Percentiles rank a stretch among this genome's conserved stretches.
These are phyloP conservation scores for Oryza punctata DNA, from an alignment of 176 grass and related monocot species.

Conservation along the genomic window DNA sequence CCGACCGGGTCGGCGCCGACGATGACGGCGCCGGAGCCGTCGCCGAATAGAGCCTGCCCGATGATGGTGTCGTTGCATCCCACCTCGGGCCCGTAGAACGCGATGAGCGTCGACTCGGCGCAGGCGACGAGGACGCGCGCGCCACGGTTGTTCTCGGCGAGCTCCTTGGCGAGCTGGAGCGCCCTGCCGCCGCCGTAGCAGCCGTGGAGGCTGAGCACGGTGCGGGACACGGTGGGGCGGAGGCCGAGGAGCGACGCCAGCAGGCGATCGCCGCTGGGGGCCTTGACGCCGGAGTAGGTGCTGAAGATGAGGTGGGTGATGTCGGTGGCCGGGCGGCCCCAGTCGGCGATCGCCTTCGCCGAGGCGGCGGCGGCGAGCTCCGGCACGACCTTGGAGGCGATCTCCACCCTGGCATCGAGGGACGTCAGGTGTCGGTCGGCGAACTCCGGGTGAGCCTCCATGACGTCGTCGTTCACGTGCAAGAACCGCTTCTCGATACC, in stretches of 20 bases:
- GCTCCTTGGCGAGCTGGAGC: conserved; percentile 65
- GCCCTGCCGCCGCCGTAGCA: conserved; percentile 37
- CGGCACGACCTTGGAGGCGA: conserved; percentile 28
- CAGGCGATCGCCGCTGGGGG: conserved; percentile 34
- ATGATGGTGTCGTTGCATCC: conserved; percentile 41
- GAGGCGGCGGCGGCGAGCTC: conserved; percentile 44
- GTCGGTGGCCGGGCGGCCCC: conserved; percentile 47
- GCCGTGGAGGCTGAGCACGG: conserved; percentile 28
- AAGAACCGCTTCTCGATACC: conserved; percentile 42
- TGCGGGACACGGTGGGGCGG: neutral
- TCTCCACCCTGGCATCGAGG: conserved; percentile 36
- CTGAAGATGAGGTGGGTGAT: conserved; percentile 53
- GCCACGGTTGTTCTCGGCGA: conserved; percentile 63
- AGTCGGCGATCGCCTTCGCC: conserved; percentile 47
- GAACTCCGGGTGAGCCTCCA: conserved; percentile 33
- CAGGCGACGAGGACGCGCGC: conserved; percentile 59
- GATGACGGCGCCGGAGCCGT: conserved; percentile 52
- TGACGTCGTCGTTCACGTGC: conserved; percentile 14
- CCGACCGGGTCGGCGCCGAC: conserved; percentile 50
- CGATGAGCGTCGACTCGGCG: conserved; percentile 49
- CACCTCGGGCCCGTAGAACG: conserved; percentile 41
- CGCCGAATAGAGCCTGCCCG: conserved; percentile 53
- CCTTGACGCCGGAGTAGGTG: conserved; percentile 41
- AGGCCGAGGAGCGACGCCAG: conserved; percentile 53
- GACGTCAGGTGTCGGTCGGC: conserved; percentile 19